Conservation (phyloP, 306 rosid genomes). For the Prunus mira region DNA sequence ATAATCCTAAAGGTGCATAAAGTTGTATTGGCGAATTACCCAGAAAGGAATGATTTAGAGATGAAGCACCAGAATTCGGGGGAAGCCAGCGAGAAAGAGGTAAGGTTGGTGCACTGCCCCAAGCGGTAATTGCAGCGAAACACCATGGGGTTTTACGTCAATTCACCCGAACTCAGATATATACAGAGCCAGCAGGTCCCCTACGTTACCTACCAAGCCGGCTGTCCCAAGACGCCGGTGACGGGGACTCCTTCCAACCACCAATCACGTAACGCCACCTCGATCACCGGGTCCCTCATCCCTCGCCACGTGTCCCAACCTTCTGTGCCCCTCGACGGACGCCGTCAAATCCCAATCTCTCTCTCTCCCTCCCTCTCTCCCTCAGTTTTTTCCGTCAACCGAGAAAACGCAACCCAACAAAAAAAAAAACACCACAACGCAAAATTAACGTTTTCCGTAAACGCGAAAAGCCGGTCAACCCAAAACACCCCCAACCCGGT, state of each 20-base stretch:
- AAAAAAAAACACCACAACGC: background rate
- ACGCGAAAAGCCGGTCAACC: slow-evolving; percentile 57
- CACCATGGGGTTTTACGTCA: slow-evolving; percentile 45
- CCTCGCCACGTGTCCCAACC: slow-evolving; percentile 40
- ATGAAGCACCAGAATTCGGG: background rate
- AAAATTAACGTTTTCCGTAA: slow-evolving; percentile 20
- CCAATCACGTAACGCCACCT: slow-evolving; percentile 38
- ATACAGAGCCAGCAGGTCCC: slow-evolving; percentile 16
- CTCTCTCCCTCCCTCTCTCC: background rate
- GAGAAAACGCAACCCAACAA: slow-evolving; percentile 18
- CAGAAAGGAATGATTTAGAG: background rate
- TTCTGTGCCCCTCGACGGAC: slow-evolving; percentile 34
- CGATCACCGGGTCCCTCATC: background rate
- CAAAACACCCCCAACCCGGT: slow-evolving; percentile 24
- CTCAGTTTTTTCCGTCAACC: slow-evolving; percentile 60
- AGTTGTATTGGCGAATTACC: too few relatives aligned
- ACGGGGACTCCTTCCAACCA: slow-evolving; percentile 9
- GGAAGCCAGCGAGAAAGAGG: background rate
- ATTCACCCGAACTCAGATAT: slow-evolving; percentile 13
- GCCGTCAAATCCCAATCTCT: slow-evolving; percentile 45
- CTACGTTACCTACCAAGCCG: slow-evolving; percentile 42
- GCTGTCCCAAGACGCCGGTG: slow-evolving; percentile 51
- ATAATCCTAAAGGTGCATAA: too few relatives aligned
- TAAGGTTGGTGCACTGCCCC: background rate
- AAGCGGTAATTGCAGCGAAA: slow-evolving; percentile 31